A percentile compares a stretch with the other conserved stretches of the same genome.
phyloP scores from a whole-genome alignment of 2,329 filamentous ascomycete species.

The Pseudonectria buxi region DNA sequence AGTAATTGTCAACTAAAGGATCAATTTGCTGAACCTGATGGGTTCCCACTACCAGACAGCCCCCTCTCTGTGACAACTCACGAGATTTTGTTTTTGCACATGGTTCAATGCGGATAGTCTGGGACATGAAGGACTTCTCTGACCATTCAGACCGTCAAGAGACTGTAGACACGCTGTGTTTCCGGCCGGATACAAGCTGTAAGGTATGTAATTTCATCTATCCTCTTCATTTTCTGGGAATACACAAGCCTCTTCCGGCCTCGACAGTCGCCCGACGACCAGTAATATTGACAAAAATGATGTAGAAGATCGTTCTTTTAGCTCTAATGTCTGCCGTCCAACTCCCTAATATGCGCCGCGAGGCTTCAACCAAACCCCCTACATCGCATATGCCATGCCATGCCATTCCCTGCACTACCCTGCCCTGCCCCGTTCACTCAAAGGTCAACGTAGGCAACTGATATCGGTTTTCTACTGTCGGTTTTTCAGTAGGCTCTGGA shows the following conservation, averaged over 20 bases:
- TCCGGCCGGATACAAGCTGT: no score
- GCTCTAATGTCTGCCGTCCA: slow-evolving; percentile 23
- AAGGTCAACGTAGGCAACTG: no score
- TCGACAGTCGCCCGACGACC: slow-evolving; percentile 9
- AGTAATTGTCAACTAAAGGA: no score
- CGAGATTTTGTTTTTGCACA: no score
- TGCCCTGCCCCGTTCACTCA: neutral
- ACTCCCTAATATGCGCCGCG: slow-evolving; percentile 24
- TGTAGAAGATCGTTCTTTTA: slow-evolving; percentile 22
- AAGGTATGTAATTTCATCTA: slow-evolving; percentile 1
- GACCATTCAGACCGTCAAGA: no score
- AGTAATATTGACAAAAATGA: slow-evolving; percentile 21
- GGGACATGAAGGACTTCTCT: no score
- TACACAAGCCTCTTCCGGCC: neutral
- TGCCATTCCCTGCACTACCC: no score
- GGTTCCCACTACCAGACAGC: no score
- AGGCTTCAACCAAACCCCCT: slow-evolving; percentile 13
- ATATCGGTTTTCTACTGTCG: slow-evolving; percentile 21
- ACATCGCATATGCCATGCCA: slow-evolving; percentile 3
- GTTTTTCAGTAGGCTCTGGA: slow-evolving; percentile 50
- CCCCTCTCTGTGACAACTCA: no score
- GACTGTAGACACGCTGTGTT: no score
- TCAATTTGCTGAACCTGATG: no score
- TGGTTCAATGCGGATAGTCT: no score
- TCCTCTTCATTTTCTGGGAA: slow-evolving; percentile 1